Conservation (phyloP, 495 filamentous ascomycete genomes). For the Penicillium paxilli region DNA sequence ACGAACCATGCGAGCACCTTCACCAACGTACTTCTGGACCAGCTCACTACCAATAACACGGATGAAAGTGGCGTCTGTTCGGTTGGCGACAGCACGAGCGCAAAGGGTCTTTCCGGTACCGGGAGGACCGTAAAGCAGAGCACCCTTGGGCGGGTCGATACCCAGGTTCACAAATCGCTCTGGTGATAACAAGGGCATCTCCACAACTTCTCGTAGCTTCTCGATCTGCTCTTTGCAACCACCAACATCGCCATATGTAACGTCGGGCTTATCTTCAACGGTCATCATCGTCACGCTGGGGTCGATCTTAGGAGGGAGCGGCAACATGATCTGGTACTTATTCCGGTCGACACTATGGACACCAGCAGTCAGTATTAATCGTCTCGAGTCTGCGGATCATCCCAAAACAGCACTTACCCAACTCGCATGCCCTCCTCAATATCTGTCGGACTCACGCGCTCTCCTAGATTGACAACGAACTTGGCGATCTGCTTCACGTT, state of each 20-base stretch:
- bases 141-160: slow-evolving; percentile 98
- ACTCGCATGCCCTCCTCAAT: slow-evolving; percentile 99
- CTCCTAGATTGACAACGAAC: slow-evolving; percentile 97
- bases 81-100: slow-evolving; percentile 93
- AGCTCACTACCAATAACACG: slow-evolving; percentile 96
- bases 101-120: slow-evolving; percentile 98
- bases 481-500: slow-evolving; percentile 99
- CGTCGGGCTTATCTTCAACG: slow-evolving; percentile 98
- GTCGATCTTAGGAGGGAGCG: slow-evolving; percentile 98
- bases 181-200: slow-evolving; percentile 94
- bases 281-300: slow-evolving; percentile 99
- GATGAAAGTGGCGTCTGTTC: slow-evolving; percentile 98
- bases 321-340: slow-evolving; percentile 97
- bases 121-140: slow-evolving; percentile 92
- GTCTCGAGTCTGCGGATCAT: neutral
- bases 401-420: slow-evolving; percentile 52
- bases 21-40: slow-evolving; percentile 98
- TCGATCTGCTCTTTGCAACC: slow-evolving; percentile 99
- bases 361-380: slow-evolving; percentile 9
- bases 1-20: slow-evolving; percentile 96
- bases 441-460: slow-evolving; percentile 95
- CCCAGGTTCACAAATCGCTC: slow-evolving; percentile 96
- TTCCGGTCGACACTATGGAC: slow-evolving; percentile 81
- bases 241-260: slow-evolving; percentile 97
- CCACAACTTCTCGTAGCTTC: slow-evolving; percentile 96